These are phyloP conservation scores for Auriscalpium orientale DNA, from an alignment of 768 basidiomycete genomes.

Conservation along the genomic window DNA sequence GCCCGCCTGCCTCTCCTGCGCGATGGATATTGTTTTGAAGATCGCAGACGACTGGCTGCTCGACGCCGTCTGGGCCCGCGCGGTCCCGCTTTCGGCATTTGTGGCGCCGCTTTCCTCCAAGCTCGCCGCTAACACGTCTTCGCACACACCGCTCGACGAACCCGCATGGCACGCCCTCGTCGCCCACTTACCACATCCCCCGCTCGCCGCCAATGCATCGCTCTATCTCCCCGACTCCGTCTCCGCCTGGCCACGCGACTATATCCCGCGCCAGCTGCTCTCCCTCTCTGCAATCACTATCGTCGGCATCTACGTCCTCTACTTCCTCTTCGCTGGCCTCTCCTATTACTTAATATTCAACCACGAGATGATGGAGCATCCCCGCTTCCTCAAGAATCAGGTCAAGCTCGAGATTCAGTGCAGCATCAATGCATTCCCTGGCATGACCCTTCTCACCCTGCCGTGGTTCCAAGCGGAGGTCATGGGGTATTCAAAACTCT, in stretches of 20 bases:
- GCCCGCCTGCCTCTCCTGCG: not conserved
- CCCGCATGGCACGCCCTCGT: slow-evolving; percentile 49
- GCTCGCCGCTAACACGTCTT: slow-evolving; percentile 17
- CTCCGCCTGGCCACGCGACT: slow-evolving; percentile 83
- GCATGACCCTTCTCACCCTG: slow-evolving; percentile 75
- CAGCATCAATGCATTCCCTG: slow-evolving; percentile 73
- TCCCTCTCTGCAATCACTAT: slow-evolving; percentile 69
- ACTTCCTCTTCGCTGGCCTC: slow-evolving; percentile 80
- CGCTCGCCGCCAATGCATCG: slow-evolving; percentile 26
- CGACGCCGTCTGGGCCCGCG: slow-evolving; percentile 70
- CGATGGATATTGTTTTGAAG: slow-evolving; percentile 81
- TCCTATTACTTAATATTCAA: slow-evolving; percentile 89
- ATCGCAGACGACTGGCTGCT: slow-evolving; percentile 64
- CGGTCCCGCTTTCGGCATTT: slow-evolving; percentile 49
- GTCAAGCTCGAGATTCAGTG: slow-evolving; percentile 69
- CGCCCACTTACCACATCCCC: slow-evolving; percentile 50
- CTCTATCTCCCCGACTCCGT: slow-evolving; percentile 24
- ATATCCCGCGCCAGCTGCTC: slow-evolving; percentile 67
- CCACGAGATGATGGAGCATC: slow-evolving; percentile 91
- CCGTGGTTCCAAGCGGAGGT: slow-evolving; percentile 96
- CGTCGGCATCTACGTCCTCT: slow-evolving; percentile 76
- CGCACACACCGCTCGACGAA: slow-evolving; percentile 22
- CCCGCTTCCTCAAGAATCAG: slow-evolving; percentile 87
- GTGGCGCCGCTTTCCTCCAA: slow-evolving; percentile 10
- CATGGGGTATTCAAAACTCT: slow-evolving; percentile 73